Evolutionary conservation across 2,329 filamentous ascomycete genomes (phyloP).

Genomic region (Aspergillus bombycis): DNA sequence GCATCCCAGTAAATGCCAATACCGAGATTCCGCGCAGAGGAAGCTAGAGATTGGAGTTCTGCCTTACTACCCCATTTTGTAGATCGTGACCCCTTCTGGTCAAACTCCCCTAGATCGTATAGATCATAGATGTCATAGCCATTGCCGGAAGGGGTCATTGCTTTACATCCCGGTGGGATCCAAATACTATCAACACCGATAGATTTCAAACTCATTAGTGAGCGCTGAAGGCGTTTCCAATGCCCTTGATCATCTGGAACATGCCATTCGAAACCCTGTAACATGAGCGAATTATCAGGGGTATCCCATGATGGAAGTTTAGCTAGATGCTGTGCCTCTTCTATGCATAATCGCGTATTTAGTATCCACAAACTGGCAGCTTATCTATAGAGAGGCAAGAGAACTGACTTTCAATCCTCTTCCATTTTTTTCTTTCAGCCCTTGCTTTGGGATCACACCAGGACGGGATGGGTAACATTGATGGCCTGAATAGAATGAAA

Average conservation of each 20-base stretch:
- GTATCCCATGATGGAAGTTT: constrained; percentile 35
- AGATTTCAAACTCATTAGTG: constrained; percentile 58
- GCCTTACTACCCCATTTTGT: constrained; percentile 72
- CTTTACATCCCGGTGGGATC: constrained; percentile 74
- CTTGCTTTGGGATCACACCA: constrained; percentile 15
- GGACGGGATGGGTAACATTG: constrained; percentile 17
- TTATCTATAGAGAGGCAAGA: not conserved
- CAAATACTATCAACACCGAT: constrained; percentile 67
- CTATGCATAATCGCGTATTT: constrained; percentile 18
- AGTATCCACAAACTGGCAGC: not conserved
- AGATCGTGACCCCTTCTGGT: constrained; percentile 64
- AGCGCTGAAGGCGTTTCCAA: constrained; percentile 60
- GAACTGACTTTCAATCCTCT: constrained; percentile 28
- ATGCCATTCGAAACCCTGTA: constrained; percentile 76
- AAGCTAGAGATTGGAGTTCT: constrained; percentile 61
- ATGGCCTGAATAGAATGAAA: not conserved
- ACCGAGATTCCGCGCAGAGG: constrained; percentile 43
- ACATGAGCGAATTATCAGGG: constrained; percentile 54
- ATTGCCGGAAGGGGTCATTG: constrained; percentile 62
- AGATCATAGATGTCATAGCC: constrained; percentile 73
- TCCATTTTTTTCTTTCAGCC: constrained; percentile 22
- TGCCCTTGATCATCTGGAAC: constrained; percentile 63
- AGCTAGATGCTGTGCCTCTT: constrained; percentile 28
- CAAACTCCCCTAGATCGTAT: constrained; percentile 72
- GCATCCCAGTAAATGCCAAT: constrained; percentile 70